Evolutionary conservation across 192 early-diverging fungal genomes (phyloP), one percentile per base, ranked within the genome.

Genomic region (Coemansia sp.): DNA sequence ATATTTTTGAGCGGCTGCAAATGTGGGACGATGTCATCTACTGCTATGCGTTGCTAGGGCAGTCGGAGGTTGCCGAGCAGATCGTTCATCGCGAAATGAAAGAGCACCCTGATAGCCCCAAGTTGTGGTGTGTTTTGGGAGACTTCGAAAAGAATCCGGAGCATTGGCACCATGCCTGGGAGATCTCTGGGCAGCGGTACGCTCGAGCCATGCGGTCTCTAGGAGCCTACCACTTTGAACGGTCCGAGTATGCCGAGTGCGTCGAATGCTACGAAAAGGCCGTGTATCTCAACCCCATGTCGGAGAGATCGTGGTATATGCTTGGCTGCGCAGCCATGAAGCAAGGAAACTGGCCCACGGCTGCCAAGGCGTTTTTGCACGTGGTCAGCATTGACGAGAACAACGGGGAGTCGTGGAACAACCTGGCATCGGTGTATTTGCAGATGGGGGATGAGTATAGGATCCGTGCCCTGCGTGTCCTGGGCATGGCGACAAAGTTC

Each of bases 361-460:
- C 88, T 6, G 65, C 81, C 11, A 55, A 74, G 15, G 91, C 95
- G 1, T 97, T 96, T 68, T 70, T 80, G 41, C 86, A 85, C 38
- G 85, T 85, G 12, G 86, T 90, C 6, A 53, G 70, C 14, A 59
- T 97, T 15, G 88, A 94, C 54, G 45, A 65, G 31, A 83, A 86
- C 52, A 95, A 96, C 61, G 90, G 88, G 31, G 97, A 99, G 78
- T 92, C 93, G 28, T 99, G 95, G 94, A 97, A 88, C 60, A 99
- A 99, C 72, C 70, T 99, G 54, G 92, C 93, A 4, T 87, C 87
- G 1, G 85, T 90, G 37, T 91, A 92, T 57, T 66, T 96, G 59
- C 80, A 71, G 14, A 68, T 82, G 62, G 84, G 84, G 47, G 67
- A 84, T 31, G 90, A 88, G 55, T 26, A 79, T 37, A 38, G 33